These are phyloP conservation scores for Spinacia oleracea DNA, from an alignment of 179 eudicot genomes.

Conservation along the genomic window DNA sequence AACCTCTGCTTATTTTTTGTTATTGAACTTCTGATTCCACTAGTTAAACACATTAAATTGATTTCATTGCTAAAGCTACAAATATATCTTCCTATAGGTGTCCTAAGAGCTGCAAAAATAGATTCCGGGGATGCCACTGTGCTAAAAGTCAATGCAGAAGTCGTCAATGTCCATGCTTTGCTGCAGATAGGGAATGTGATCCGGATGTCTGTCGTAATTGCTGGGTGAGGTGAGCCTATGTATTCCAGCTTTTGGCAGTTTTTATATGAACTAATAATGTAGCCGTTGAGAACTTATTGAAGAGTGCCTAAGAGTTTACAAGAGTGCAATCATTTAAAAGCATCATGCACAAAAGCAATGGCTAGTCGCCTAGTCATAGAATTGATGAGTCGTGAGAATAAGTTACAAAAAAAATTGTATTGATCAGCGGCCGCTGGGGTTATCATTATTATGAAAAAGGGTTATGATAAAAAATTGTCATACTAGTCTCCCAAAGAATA, in stretches of 20 bases:
- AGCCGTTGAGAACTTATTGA: neutral
- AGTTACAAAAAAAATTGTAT: no score
- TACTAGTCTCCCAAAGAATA: no score
- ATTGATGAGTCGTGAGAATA: neutral
- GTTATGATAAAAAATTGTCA: no score
- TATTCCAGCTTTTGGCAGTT: neutral
- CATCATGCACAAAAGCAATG: neutral
- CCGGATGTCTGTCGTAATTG: conserved; percentile 99
- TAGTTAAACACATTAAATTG: neutral
- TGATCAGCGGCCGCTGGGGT: no score
- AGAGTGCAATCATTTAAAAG: neutral
- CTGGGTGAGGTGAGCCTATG: conserved; percentile 77
- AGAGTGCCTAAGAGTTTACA: neutral
- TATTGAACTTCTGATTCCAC: neutral
- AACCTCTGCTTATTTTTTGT: neutral
- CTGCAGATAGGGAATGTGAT: conserved; percentile 97
- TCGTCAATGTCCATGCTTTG: conserved; percentile 98
- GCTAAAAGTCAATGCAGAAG: conserved; percentile 99
- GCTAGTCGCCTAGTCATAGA: neutral
- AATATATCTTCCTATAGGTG: conserved; percentile 48
- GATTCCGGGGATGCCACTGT: conserved; percentile 98
- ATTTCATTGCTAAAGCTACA: neutral
- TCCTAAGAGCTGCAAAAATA: conserved; percentile 87
- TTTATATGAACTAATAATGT: neutral
- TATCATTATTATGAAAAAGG: no score